Evolutionary conservation across 2,329 filamentous ascomycete genomes (phyloP), one percentile per base, ranked within the genome.

Genomic region (Fusarium falciforme): DNA sequence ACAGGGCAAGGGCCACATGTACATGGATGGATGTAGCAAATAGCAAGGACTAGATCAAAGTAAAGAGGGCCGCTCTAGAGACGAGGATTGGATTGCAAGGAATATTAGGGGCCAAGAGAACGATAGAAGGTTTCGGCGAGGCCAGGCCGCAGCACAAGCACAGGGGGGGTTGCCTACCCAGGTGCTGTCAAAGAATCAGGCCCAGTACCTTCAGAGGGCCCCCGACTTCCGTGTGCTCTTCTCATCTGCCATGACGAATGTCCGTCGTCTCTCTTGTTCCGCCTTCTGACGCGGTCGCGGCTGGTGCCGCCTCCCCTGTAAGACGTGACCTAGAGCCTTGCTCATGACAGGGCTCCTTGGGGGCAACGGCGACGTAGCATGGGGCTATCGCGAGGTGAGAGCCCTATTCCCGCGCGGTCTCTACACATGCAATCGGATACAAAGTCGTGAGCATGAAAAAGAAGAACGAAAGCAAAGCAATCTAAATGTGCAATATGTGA

Each of bases 11-110:
- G 58, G 67, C 61, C 62, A 70, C 58, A 55, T 69, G 65, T 68
- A 71, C 64, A 68, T 74, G 66, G 76, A 76, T 68, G 52, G 64
- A 54, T 69, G 58, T 52, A 66, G 47, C 47, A 52, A 52, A 66
- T 54, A 68, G 64, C 66, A 72, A 73, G 70, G 62, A 66, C 62
- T 66, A 67, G 47, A 52, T 70, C 40, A 44, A 60, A 72, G 38
- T 35, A 65, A 52, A 69, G 61, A 66, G 68, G 68, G 68, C 35
- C 27, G 57, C 36, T 58, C 59, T 31, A 49, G 61, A 62, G 40
- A 33, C 22, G 29, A 14, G 33, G 25, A 17, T 40, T 55, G 44
- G 47, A 22, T 63, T 29, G 5, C 25, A 49, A 55, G 22, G 17
- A 59, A 40, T 33, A 36, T 62, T 57, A 63, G 20, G 65, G 38